Evolutionary conservation across 1,139 yeast genomes (phyloP), one percentile per base, ranked within the genome.

Genomic region (Chernovozyma sophiae-reginae): DNA sequence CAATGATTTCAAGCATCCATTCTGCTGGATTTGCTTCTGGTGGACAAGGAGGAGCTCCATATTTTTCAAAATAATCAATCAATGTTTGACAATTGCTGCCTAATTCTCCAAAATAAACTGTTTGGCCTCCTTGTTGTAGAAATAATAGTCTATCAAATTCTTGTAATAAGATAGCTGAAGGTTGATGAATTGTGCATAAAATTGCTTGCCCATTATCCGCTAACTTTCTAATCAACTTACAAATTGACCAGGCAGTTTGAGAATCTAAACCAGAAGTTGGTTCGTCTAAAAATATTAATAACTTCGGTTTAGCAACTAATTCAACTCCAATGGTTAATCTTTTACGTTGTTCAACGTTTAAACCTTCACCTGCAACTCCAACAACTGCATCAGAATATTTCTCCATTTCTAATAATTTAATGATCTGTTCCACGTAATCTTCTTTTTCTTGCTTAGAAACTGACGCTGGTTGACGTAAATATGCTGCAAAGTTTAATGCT

Each of bases 271-370:
- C 69, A 32, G 69, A 63, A 25, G 69, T 63, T 23, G 69, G 69
- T 43, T 62, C 67, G 53, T 60, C 67, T 44, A 62, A 58, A 43
- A 63, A 62, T 34, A 63, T 49, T 39, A 64, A 58, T 36, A 64
- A 55, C 40, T 60, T 56, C 4, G 70, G 70, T 44, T 58, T 62
- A 5, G 70, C 69, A 36, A 60, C 70, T 43, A 64, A 60, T 46
- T 64, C 70, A 38, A 63, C 68, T 42, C 68, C 69, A 43, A 63
- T 63, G 7, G 68, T 56, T 38, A 62, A 55, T 56, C 94, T 77
- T 68, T 86, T 86, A 52, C 95, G 76, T 62, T 86, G 95, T 60
- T 86, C 95, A 45, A 85, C 95, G 57, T 85, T 86, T 47, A 85
- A 65, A 42, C 77, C 78, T 62, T 75, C 81, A 60, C 95, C 95